phyloP scores from a whole-genome alignment of 306 rosid genomes.

The Prunus dulcis region DNA sequence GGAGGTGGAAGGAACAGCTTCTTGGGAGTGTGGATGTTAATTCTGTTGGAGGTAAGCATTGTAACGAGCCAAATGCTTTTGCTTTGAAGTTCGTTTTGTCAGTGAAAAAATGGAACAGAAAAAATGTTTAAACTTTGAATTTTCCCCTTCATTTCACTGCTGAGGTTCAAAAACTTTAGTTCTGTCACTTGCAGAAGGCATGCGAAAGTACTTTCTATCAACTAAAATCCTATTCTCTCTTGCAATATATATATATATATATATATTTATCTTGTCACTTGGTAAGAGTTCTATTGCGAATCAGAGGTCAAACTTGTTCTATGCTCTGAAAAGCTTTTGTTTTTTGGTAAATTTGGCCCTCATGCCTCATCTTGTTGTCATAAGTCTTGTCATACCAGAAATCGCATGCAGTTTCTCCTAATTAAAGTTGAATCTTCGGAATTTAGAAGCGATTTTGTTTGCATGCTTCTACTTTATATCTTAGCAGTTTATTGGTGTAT shows the following conservation, averaged over 20 bases:
- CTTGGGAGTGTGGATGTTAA: slow-evolving; percentile 84
- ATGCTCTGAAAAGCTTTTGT: neutral
- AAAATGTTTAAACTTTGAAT: neutral
- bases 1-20: slow-evolving; percentile 99
- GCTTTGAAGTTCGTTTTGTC: neutral
- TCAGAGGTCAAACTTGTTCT: neutral
- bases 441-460: neutral
- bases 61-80: neutral
- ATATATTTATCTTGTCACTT: neutral
- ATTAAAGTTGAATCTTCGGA: neutral
- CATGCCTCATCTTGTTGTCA: neutral
- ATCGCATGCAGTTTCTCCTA: neutral
- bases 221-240: neutral
- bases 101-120: neutral
- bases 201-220: neutral
- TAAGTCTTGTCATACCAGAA: neutral
- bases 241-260: neutral
- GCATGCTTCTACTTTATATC: neutral
- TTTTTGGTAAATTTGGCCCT: neutral
- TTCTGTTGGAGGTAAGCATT: slow-evolving; percentile 76
- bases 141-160: neutral
- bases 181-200: no score
- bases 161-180: neutral
- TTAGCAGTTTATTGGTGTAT: neutral
- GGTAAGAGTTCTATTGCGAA: neutral